phyloP scores from a whole-genome alignment of 192 early-diverging fungal genomes.

The Podila verticillata region DNA sequence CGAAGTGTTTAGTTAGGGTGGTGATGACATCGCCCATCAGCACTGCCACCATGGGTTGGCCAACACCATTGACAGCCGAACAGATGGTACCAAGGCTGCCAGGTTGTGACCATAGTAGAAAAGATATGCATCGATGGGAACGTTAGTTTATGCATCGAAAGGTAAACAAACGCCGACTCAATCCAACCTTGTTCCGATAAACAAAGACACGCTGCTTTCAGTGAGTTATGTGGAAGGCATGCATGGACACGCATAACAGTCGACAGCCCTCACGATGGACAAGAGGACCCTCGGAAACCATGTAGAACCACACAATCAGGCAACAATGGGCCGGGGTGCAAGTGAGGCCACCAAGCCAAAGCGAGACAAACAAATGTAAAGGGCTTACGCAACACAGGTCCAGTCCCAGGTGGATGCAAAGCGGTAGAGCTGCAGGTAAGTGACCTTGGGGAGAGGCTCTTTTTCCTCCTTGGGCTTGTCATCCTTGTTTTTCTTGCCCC shows the following conservation, averaged over 20 bases:
- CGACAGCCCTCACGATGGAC: too few species aligned
- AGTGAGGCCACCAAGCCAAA: too few species aligned
- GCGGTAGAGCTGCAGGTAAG: slow-evolving; percentile 69
- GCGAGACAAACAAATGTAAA: background rate
- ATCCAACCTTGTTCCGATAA: too few species aligned
- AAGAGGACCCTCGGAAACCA: too few species aligned
- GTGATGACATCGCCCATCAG: slow-evolving; percentile 27
- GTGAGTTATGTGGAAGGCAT: too few species aligned
- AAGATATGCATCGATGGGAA: too few species aligned
- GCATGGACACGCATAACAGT: too few species aligned
- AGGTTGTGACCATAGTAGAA: too few species aligned
- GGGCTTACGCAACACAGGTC: slow-evolving; percentile 28
- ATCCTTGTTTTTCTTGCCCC: background rate
- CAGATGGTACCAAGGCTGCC: slow-evolving; percentile 31
- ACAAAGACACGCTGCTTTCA: too few species aligned
- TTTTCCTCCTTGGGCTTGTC: slow-evolving; percentile 20
- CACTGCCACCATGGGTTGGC: slow-evolving; percentile 32
- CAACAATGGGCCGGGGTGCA: background rate
- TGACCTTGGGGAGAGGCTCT: slow-evolving; percentile 50
- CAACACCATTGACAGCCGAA: slow-evolving; percentile 23
- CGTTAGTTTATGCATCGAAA: too few species aligned
- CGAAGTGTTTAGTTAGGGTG: background rate
- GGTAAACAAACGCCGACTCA: too few species aligned
- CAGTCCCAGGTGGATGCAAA: slow-evolving; percentile 68
- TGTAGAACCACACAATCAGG: too few species aligned